These are phyloP conservation scores for Dendrobium huoshanense DNA, from an alignment of 106 monocot species.

Conservation along the genomic window DNA sequence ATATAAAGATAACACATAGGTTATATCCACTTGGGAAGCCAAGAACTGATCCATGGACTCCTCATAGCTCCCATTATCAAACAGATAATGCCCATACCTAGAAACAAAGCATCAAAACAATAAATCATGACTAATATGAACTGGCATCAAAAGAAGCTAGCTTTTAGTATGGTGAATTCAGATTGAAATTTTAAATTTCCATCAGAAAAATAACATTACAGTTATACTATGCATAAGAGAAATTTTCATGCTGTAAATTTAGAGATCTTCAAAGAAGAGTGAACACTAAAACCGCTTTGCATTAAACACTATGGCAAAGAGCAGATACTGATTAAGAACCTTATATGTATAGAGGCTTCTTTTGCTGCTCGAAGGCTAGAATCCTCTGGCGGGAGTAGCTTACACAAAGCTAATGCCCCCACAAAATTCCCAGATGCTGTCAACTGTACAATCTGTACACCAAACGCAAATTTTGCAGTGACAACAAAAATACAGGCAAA, in stretches of 20 bases:
- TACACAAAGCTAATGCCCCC: slow-evolving; percentile 93
- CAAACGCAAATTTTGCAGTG: not conserved
- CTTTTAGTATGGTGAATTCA: not conserved
- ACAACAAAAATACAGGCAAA: slow-evolving; percentile 1
- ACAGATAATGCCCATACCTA: slow-evolving; percentile 91
- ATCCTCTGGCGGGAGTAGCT: slow-evolving; percentile 94
- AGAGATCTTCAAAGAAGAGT: not conserved
- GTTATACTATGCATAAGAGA: not conserved
- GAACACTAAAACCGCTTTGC: not conserved
- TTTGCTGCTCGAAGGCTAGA: slow-evolving; percentile 83
- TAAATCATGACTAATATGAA: not conserved
- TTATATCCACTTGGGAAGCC: slow-evolving; percentile 92
- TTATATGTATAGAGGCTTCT: slow-evolving; percentile 86
- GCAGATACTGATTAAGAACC: slow-evolving; percentile 29
- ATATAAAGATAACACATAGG: slow-evolving; percentile 77
- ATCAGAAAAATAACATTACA: not conserved
- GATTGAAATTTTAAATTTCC: not conserved
- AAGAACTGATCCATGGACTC: slow-evolving; percentile 90
- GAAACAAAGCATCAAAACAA: slow-evolving; percentile 2
- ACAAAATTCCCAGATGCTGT: slow-evolving; percentile 99
- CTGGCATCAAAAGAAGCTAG: not conserved
- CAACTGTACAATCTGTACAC: slow-evolving; percentile 88
- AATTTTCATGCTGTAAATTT: not conserved
- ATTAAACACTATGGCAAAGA: not conserved
- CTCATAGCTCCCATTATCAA: slow-evolving; percentile 88